Percentiles rank a stretch among this genome's conserved stretches.
These are phyloP conservation scores for Murraya koenigii DNA, from an alignment of 345 rosid genomes.

Conservation along the genomic window DNA sequence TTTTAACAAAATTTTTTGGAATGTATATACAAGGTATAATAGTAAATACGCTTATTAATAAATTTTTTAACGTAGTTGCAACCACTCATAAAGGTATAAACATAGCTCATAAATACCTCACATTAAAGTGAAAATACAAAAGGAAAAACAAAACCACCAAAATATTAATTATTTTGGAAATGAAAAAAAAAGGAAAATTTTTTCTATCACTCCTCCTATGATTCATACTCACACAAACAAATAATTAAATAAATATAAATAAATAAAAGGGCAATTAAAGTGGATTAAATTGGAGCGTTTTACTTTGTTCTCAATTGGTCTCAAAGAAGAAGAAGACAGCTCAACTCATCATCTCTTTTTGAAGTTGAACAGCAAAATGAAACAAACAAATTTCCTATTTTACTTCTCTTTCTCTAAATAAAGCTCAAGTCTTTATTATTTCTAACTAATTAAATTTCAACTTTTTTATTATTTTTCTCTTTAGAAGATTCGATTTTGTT, in stretches of 20 bases:
- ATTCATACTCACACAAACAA: not conserved
- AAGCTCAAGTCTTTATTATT: not conserved
- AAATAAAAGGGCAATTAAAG: not conserved
- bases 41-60: too few species aligned
- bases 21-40: too few species aligned
- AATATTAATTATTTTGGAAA: too few species aligned
- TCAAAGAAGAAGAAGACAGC: not conserved
- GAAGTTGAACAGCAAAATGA: not conserved
- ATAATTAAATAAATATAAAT: too few species aligned
- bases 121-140: too few species aligned
- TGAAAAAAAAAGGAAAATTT: too few species aligned
- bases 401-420: not conserved
- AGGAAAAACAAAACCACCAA: too few species aligned
- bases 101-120: too few species aligned
- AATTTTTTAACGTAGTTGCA: too few species aligned
- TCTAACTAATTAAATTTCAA: not conserved
- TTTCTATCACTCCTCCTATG: too few species aligned
- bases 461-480: not conserved
- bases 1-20: too few species aligned
- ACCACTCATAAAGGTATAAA: too few species aligned
- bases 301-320: not conserved
- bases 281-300: slow-evolving; percentile 3
- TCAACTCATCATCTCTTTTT: not conserved
- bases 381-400: slow-evolving; percentile 7
- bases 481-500: not conserved